Base-by-base conservation (phyloP, 2,329 filamentous ascomycete genomes). In the Aspergillus sp. region DNA sequence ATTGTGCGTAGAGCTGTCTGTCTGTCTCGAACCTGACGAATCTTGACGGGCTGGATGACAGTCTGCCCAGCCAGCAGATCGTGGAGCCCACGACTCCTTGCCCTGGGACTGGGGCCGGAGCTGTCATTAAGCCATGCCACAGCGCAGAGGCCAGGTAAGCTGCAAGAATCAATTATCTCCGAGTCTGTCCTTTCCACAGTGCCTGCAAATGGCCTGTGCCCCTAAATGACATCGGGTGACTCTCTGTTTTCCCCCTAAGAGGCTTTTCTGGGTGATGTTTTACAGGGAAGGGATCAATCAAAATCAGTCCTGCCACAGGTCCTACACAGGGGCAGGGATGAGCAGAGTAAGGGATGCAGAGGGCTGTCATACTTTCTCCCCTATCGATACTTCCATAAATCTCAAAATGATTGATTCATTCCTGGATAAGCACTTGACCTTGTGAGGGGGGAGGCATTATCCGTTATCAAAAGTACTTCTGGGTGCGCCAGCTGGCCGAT, bases 281-380 rank as follows among this genome's bases (percentile, higher is more conserved):
- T 32, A 47, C 53, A 55, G 39, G 13, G 32, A 55, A 25, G 19
- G 32, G 15, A 55, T 30, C 39, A 45, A 55, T 45, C 28, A 55
- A 43, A 15, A 43, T 13, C 15, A 4, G 6, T 19, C 23, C 53
- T 36, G 17, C 53, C 47, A 19, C 15, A 8, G 23, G 12, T 17
- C 8, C 23, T 50, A 30, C 25, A 30, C 32, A 32, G 25, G 19
- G 30, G 30, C 13, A 23, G 38, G 25, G 38, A 28, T 23, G 41
- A 17, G 28, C 19, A 58, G 60, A 64, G 62, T 55, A 66, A 65
- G 64, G 64, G 62, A 63, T 63, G 41, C 48, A 55, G 38, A 30
- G 12, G 38, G 39, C 51, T 23, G 17, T 21, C 13, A 55, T 17
- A 19, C 56, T 23, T n/a, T 28, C 25, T 30, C 47, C 28, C 47